Conservation (phyloP, 2,329 filamentous ascomycete genomes). For the Calycina herbarum region DNA sequence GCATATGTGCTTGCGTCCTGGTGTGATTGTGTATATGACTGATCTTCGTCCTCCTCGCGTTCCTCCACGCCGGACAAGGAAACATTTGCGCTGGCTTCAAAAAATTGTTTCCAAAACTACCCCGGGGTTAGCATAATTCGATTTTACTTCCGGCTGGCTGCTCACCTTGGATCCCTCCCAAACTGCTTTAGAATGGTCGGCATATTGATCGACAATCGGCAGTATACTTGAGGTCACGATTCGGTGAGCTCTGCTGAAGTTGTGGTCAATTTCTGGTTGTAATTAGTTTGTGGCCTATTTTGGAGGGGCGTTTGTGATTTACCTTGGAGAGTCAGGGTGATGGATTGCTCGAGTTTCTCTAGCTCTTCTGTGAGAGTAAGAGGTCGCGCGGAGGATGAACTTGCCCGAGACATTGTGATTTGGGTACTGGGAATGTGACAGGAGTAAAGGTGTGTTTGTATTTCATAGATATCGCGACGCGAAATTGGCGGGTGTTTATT, state of each 20-base stretch:
- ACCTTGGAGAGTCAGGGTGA: slow-evolving; percentile 94
- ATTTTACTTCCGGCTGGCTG: not conserved
- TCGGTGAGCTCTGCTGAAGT: slow-evolving; percentile 94
- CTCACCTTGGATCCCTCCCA: slow-evolving; percentile 93
- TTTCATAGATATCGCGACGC: not conserved
- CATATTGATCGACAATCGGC: slow-evolving; percentile 92
- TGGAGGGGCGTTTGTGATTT: slow-evolving; percentile 14
- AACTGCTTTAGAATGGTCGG: slow-evolving; percentile 86
- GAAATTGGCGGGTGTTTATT: not conserved
- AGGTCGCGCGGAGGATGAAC: slow-evolving; percentile 47
- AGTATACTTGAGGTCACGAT: slow-evolving; percentile 94
- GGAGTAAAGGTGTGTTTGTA: not conserved
- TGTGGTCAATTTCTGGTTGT: slow-evolving; percentile 86
- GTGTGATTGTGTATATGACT: slow-evolving; percentile 39
- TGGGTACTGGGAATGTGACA: not conserved
- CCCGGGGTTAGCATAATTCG: slow-evolving; percentile 24
- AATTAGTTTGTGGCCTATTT: slow-evolving; percentile 14
- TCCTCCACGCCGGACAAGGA: slow-evolving; percentile 95
- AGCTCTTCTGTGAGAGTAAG: slow-evolving; percentile 91
- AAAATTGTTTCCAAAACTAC: slow-evolving; percentile 99
- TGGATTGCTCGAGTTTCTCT: slow-evolving; percentile 93
- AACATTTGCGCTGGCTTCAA: slow-evolving; percentile 96
- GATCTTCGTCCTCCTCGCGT: slow-evolving; percentile 59
- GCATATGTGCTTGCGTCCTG: slow-evolving; percentile 36
- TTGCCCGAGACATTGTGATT: slow-evolving; percentile 31